phyloP scores from a whole-genome alignment of 768 basidiomycete species.

The Boletus huronensis region DNA sequence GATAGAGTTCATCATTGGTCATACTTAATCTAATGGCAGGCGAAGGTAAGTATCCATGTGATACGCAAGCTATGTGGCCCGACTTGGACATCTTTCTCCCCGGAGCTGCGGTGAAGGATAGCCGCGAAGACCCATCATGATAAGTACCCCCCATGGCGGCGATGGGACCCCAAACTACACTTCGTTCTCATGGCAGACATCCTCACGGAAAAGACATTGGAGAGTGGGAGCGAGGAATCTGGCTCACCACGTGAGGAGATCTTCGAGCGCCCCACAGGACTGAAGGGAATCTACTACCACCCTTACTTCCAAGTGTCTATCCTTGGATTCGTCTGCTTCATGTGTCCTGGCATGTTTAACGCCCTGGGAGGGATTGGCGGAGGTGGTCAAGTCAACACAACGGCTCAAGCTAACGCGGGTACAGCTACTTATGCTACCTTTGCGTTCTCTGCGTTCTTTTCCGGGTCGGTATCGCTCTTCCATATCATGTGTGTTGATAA shows the following conservation, averaged over 20 bases:
- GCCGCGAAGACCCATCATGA: background rate
- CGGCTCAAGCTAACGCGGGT: slow-evolving; percentile 67
- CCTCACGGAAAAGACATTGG: slow-evolving; percentile 19
- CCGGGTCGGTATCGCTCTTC: slow-evolving; percentile 48
- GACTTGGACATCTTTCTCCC: too few species aligned
- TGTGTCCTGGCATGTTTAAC: slow-evolving; percentile 71
- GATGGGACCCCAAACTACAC: background rate
- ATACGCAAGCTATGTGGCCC: too few species aligned
- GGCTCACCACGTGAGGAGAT: slow-evolving; percentile 28
- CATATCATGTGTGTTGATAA: background rate
- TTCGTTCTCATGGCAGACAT: slow-evolving; percentile 15
- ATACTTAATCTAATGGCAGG: too few species aligned
- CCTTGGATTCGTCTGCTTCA: slow-evolving; percentile 65
- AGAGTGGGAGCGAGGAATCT: slow-evolving; percentile 29
- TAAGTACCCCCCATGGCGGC: slow-evolving; percentile 10
- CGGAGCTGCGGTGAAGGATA: too few species aligned
- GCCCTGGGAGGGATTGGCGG: slow-evolving; percentile 76
- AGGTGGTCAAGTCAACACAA: slow-evolving; percentile 67
- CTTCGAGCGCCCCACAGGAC: slow-evolving; percentile 47
- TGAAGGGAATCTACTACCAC: slow-evolving; percentile 56
- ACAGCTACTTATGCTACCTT: slow-evolving; percentile 65
- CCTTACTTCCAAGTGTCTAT: slow-evolving; percentile 45
- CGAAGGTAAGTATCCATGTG: too few species aligned
- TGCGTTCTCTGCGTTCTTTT: slow-evolving; percentile 59
- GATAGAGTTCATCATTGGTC: background rate